Conservation (phyloP, 768 basidiomycete species). For the Coprinopsis sp. region DNA sequence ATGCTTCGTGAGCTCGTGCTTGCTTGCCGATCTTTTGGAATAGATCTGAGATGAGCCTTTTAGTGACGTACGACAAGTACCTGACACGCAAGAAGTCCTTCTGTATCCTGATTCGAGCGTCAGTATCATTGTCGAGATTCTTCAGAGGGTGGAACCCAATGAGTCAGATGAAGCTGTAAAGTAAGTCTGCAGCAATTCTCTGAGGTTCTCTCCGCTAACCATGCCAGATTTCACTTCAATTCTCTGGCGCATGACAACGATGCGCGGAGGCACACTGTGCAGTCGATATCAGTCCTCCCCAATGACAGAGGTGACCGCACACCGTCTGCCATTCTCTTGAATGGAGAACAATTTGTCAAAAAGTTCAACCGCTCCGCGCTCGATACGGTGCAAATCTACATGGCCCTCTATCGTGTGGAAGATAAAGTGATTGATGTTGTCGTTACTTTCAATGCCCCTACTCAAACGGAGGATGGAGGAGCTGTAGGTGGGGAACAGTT, state of each 20-base stretch:
- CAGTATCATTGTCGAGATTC: constrained; percentile 81
- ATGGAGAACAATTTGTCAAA: constrained; percentile 63
- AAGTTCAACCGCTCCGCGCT: constrained; percentile 66
- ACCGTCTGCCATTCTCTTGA: constrained; percentile 56
- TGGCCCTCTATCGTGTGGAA: constrained; percentile 79
- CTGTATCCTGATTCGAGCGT: constrained; percentile 61
- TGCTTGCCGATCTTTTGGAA: neutral
- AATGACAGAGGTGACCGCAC: constrained; percentile 45
- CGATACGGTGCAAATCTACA: constrained; percentile 71
- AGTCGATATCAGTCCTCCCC: constrained; percentile 32
- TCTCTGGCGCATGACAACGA: constrained; percentile 89
- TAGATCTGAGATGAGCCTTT: constrained; percentile 3
- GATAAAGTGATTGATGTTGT: constrained; percentile 76
- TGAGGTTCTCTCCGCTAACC: constrained; percentile 3
- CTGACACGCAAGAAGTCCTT: constrained; percentile 94
- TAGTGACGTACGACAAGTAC: constrained; percentile 71
- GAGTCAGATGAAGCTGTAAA: constrained; percentile 61
- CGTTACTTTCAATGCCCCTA: constrained; percentile 78
- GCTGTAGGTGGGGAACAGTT: constrained; percentile 36
- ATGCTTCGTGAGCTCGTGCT: constrained; percentile 71
- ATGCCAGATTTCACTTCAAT: constrained; percentile 79
- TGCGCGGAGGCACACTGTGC: constrained; percentile 49
- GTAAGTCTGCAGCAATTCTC: constrained; percentile 36
- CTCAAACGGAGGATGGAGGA: constrained; percentile 39
- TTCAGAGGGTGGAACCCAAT: constrained; percentile 62